Evolutionary conservation across 1,284 basidiomycete genomes (phyloP).

Genomic region (Trametes versicolor): DNA sequence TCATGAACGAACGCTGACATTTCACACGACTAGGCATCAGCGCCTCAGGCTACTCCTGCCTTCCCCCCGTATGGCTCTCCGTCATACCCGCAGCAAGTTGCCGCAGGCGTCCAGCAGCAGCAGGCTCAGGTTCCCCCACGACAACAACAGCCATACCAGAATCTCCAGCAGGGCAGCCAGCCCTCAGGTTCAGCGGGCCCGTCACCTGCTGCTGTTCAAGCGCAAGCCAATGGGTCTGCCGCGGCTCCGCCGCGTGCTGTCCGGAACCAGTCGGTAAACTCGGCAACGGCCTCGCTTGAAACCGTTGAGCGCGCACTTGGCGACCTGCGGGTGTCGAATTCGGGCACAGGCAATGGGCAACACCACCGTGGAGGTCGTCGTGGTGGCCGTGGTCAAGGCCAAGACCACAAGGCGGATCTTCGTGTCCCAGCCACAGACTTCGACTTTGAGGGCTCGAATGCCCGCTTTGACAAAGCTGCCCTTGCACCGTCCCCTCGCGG

Average conservation of each 20-base stretch:
- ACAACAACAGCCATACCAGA: constrained; percentile 41
- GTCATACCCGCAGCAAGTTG: constrained; percentile 38
- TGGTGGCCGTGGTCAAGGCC: constrained; percentile 49
- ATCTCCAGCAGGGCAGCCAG: constrained; percentile 40
- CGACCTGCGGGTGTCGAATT: constrained; percentile 66
- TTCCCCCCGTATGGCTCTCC: constrained; percentile 40
- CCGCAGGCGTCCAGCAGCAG: constrained; percentile 33
- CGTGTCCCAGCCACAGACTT: constrained; percentile 75
- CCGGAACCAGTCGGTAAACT: constrained; percentile 63
- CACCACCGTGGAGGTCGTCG: constrained; percentile 51
- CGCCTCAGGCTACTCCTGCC: constrained; percentile 40
- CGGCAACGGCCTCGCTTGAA: constrained; percentile 78
- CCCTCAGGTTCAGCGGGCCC: constrained; percentile 38
- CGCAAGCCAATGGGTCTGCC: constrained; percentile 31
- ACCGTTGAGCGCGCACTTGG: constrained; percentile 83
- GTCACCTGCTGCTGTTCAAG: constrained; percentile 28
- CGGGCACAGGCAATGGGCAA: constrained; percentile 29
- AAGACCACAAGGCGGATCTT: constrained; percentile 49
- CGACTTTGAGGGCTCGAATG: constrained; percentile 79
- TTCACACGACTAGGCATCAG: constrained; percentile 41
- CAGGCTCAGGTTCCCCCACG: constrained; percentile 38
- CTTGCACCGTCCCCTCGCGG: constrained; percentile 45
- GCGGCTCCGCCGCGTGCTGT: constrained; percentile 33
- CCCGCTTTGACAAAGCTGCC: constrained; percentile 78
- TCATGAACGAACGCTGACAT: constrained; percentile 14